phyloP scores from a whole-genome alignment of 2,329 filamentous ascomycete species.

The Talaromyces sp. region DNA sequence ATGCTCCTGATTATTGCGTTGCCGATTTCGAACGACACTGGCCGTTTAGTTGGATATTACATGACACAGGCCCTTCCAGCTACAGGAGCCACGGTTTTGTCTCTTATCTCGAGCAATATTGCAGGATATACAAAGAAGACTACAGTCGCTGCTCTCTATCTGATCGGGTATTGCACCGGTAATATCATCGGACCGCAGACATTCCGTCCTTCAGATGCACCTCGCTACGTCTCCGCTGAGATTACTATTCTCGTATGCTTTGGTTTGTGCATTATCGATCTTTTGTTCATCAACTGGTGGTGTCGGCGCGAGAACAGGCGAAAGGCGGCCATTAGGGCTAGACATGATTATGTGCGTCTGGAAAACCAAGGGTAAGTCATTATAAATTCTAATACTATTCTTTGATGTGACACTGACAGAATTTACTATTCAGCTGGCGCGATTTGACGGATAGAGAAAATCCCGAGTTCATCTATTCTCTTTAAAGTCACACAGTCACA shows the following conservation, averaged over 20 bases:
- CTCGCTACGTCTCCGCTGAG: conserved; percentile 33
- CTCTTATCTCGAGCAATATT: conserved; percentile 53
- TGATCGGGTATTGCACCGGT: conserved; percentile 40
- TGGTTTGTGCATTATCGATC: conserved; percentile 35
- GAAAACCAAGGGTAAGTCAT: conserved; percentile 54
- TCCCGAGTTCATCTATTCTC: neutral
- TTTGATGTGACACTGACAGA: neutral
- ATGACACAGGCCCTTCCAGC: conserved; percentile 52
- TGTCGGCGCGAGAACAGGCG: conserved; percentile 50
- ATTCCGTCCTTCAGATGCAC: conserved; percentile 48
- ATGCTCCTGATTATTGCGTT: conserved; percentile 47
- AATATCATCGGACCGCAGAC: conserved; percentile 51
- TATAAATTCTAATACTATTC: neutral
- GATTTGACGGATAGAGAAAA: conserved; percentile 4
- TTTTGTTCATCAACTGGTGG: conserved; percentile 56
- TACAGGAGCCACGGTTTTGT: conserved; percentile 54
- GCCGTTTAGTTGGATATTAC: conserved; percentile 56
- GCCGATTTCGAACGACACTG: conserved; percentile 46
- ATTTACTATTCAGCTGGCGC: neutral
- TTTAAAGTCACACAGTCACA: neutral
- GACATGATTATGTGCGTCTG: conserved; percentile 51
- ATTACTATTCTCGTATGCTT: conserved; percentile 23
- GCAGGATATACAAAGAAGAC: conserved; percentile 45
- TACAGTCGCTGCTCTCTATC: conserved; percentile 37
- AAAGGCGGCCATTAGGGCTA: conserved; percentile 47